Evolutionary conservation across 495 filamentous ascomycete genomes (phyloP).

Genomic region (Penicillium goetzii): DNA sequence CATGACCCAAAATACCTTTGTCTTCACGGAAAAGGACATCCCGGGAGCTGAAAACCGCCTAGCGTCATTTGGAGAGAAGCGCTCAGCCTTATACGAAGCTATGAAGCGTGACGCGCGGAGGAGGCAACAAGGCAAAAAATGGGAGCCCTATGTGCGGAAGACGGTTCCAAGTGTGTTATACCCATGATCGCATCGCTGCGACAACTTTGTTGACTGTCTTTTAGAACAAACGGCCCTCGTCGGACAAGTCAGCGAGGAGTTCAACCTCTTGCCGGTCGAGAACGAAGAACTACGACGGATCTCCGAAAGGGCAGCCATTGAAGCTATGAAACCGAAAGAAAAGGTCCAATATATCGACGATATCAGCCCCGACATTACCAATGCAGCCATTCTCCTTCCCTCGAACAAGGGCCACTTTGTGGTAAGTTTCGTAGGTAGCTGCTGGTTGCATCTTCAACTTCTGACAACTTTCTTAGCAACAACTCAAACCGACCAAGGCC

Average conservation of each 20-base stretch:
- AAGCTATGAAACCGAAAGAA: slow-evolving; percentile 65
- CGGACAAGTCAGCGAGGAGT: slow-evolving; percentile 74
- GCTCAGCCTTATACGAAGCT: slow-evolving; percentile 51
- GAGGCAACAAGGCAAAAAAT: slow-evolving; percentile 60
- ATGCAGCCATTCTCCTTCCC: slow-evolving; percentile 43
- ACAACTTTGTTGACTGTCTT: slow-evolving; percentile 26
- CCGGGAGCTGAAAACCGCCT: slow-evolving; percentile 44
- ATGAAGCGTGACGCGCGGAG: slow-evolving; percentile 53
- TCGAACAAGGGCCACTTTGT: slow-evolving; percentile 44
- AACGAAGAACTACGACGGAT: slow-evolving; percentile 72
- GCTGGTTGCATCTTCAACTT: neutral
- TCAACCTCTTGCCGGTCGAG: slow-evolving; percentile 73
- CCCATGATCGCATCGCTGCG: neutral
- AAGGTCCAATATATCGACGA: slow-evolving; percentile 50
- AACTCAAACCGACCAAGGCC: slow-evolving; percentile 42
- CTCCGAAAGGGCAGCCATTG: slow-evolving; percentile 60
- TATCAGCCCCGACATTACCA: slow-evolving; percentile 43
- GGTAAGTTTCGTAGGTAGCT: slow-evolving; percentile 35
- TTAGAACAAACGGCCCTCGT: slow-evolving; percentile 79
- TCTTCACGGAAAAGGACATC: slow-evolving; percentile 48
- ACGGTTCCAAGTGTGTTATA: slow-evolving; percentile 74
- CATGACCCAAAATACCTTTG: slow-evolving; percentile 70
- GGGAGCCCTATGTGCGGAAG: slow-evolving; percentile 71
- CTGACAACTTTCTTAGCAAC: slow-evolving; percentile 37
- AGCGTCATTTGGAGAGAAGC: slow-evolving; percentile 48